Evolutionary conservation across 139 green algal genomes (phyloP).

Genomic region (Chlamydomonas applanata): DNA sequence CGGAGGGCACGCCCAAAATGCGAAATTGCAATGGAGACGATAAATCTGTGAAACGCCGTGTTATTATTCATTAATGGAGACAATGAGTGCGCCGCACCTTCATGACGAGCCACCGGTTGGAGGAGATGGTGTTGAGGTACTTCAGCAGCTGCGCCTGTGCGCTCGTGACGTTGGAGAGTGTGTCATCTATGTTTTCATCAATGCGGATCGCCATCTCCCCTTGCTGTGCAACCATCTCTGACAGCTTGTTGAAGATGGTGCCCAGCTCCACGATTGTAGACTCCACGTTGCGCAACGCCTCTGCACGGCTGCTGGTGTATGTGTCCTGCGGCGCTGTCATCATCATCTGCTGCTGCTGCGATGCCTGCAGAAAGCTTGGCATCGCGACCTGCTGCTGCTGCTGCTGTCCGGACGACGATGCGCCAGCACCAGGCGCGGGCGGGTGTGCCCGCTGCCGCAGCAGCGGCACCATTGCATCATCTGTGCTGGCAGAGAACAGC

Average conservation of each 20-base stretch:
- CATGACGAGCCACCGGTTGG: conserved; percentile 82
- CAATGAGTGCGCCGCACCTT: conserved; percentile 18
- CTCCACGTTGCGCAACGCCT: conserved; percentile 94
- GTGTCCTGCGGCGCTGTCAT: conserved; percentile 43
- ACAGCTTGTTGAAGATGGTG: conserved; percentile 97
- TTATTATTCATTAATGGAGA: background rate
- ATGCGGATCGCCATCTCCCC: conserved; percentile 94
- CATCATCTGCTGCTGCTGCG: conserved; percentile 49
- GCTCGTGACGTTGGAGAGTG: conserved; percentile 89
- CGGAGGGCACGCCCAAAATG: background rate
- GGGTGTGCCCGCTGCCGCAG: conserved; percentile 14
- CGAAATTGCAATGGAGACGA: background rate
- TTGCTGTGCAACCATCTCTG: conserved; percentile 82
- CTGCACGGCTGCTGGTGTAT: conserved; percentile 45
- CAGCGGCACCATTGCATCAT: conserved; percentile 38
- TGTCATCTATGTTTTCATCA: conserved; percentile 97
- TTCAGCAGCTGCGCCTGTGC: conserved; percentile 95
- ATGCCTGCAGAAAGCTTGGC: conserved; percentile 47
- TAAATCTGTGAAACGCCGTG: background rate
- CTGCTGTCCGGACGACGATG: conserved; percentile 51
- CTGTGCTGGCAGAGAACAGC: conserved; percentile 73
- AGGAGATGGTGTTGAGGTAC: conserved; percentile 91
- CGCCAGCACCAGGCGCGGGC: background rate
- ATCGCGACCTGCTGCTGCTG: conserved; percentile 17
- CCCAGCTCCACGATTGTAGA: conserved; percentile 95